Percentiles rank a stretch among this genome's conserved stretches.
Conservation (phyloP, 2,329 filamentous ascomycete species). For the Ophiostoma angusticollis region DNA sequence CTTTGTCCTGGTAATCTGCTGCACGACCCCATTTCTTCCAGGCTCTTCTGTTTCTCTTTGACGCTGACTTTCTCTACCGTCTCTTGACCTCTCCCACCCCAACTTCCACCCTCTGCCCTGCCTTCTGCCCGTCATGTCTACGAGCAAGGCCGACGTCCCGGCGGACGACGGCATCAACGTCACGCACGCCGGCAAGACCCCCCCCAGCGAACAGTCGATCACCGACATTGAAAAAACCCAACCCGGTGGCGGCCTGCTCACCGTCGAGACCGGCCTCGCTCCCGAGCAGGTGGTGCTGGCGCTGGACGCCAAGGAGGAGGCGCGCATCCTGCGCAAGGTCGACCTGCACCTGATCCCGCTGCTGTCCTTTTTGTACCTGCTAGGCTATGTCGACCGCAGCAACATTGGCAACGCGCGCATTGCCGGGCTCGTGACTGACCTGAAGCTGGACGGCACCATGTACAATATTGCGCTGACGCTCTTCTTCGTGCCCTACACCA, state of each 20-base stretch:
- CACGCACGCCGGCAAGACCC: no score
- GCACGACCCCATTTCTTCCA: no score
- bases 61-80: no score
- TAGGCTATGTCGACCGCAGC: slow-evolving; percentile 12
- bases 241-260: slow-evolving; percentile 4
- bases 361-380: slow-evolving; percentile 12
- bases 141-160: no score
- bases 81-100: no score
- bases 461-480: slow-evolving; percentile 14
- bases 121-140: no score
- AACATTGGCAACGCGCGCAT: slow-evolving; percentile 14
- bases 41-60: no score
- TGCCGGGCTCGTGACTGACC: slow-evolving; percentile 9
- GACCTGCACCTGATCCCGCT: slow-evolving; percentile 10
- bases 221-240: neutral
- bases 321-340: slow-evolving; percentile 10
- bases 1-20: no score
- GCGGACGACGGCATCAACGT: no score
- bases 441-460: slow-evolving; percentile 6
- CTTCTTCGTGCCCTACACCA: slow-evolving; percentile 12
- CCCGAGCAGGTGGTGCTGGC: slow-evolving; percentile 5
- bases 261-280: slow-evolving; percentile 7
- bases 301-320: slow-evolving; percentile 6
- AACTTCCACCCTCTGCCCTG: no score
- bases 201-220: slow-evolving; percentile 4